Evolutionary conservation across 2,329 filamentous ascomycete genomes (phyloP), one percentile per base, ranked within the genome.

Genomic region (Falciphora oryzae): DNA sequence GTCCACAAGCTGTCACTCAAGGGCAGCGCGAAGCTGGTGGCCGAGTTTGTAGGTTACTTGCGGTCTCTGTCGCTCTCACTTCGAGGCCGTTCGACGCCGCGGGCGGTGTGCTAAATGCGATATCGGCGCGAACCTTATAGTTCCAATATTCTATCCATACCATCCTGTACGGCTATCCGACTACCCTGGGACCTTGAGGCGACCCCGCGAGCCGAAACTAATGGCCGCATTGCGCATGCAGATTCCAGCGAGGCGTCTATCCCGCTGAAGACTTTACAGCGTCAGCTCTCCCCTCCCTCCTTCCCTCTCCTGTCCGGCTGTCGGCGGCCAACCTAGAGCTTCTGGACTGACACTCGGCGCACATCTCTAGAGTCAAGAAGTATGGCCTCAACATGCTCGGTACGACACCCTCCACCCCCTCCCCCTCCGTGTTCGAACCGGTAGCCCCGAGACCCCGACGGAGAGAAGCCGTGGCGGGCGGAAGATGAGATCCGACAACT

Each of bases 81-180:
- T 28, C 60, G 13, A 50, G 22, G 22, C 8, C n/a, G 27, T 2
- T 0, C 7, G 2, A 25, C 2, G 27, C 63, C 59, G 6, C 22
- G 31, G 32, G 31, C 22, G 31, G 31, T 61, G 16, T 29, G 57
- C 57, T 31, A 29, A 22, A 59, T 53, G 27, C 27, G 29, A 29
- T 32, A 18, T 32, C 13, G 44, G 18, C 29, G 28, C 28, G 28
- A 53, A 22, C 1, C 27, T 28, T 16, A 10, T 71, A 91, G 86
- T 99, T 99, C 74, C 93, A 99, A 82, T 99, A 97, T 78, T 97
- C 92, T 1, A 97, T 98, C 74, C 95, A 99, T 74, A 96, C 93
- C 0, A 98, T 99, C 66, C 83, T 99, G 87, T 95, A 83, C 72
- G 86, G 7, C 11, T 31, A 18, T 58, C 16, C 28, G 27, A 18